Base-by-base conservation (phyloP, 495 filamentous ascomycete genomes). In the Tuber indicum region DNA sequence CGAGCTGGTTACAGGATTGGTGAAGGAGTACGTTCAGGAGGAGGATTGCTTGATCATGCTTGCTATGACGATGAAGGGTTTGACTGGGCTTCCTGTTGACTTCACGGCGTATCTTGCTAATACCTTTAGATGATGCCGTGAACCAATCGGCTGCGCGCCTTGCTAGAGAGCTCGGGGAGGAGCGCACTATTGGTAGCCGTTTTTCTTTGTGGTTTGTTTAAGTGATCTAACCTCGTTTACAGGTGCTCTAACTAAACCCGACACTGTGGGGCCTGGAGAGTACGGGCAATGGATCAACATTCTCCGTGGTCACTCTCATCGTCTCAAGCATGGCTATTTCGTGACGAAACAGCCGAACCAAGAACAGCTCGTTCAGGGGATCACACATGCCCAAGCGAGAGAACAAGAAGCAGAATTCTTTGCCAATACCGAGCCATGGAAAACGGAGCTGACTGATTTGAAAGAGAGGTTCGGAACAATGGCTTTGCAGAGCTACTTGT, bases 241-340 rank as follows among this genome's bases (percentile, higher is more conserved):
- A 84, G 83, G 87, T 3, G 87, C 87, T 7, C 77, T 88, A 16
- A 88, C 87, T 7, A 88, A 88, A 74, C 87, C 87, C 2, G 87
- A 88, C 74, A 81, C 84, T 3, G 76, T 88, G 36, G 84, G 81
- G 23, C 74, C 72, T 3, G 84, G 80, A 0, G 80, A 83, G 44
- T 75, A 83, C 2, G 73, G 78, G 5, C 77, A 83, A 21, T 83
- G 86, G 81, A 70, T 83, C 10, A 74, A 75, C 16, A 84, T 86
- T 17, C 79, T 88, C 9, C 75, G 75, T 12, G 86, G 86, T 2
- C 73, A 84, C 41, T 80, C 75, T 21, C 85, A 85, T 77, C 47
- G 75, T 2, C 78, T 87, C 7, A 82, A 82, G 10, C 81, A 87
- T 71, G 86, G 84, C 10, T 88, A 87, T 75, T 87, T 83, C 72